Conservation (phyloP, 1,139 yeast species). For the Pichia sp. region DNA sequence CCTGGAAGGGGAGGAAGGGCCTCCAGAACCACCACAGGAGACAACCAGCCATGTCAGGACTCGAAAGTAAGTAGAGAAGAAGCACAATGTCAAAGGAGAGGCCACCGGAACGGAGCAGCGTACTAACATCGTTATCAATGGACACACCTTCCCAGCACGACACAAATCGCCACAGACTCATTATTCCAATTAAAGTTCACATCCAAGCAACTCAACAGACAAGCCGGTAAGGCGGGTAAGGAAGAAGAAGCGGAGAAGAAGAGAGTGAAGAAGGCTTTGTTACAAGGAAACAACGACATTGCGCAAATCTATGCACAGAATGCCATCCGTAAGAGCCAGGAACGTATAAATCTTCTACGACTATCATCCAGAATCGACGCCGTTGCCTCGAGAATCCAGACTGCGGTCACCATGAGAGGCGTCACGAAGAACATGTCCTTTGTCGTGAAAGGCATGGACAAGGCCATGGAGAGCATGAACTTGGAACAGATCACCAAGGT, state of each 20-base stretch:
- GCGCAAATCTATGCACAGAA: slow-evolving; percentile 95
- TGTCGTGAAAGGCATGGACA: slow-evolving; percentile 95
- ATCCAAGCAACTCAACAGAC: slow-evolving; percentile 88
- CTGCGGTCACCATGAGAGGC: slow-evolving; percentile 95
- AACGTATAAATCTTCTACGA: slow-evolving; percentile 75
- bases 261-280: slow-evolving; percentile 85
- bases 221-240: slow-evolving; percentile 86
- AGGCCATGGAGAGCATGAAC: slow-evolving; percentile 94
- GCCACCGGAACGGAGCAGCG: neutral
- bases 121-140: slow-evolving; percentile 1
- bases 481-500: slow-evolving; percentile 87
- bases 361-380: slow-evolving; percentile 92
- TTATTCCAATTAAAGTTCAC: slow-evolving; percentile 70
- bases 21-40: too few relatives aligned
- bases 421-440: slow-evolving; percentile 94
- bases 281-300: slow-evolving; percentile 86
- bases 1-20: too few relatives aligned
- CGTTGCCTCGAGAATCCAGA: slow-evolving; percentile 93
- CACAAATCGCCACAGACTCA: slow-evolving; percentile 38
- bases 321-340: slow-evolving; percentile 90
- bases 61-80: slow-evolving; percentile 40
- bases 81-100: too few relatives aligned
- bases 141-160: too few relatives aligned
- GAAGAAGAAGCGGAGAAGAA: slow-evolving; percentile 88
- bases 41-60: slow-evolving; percentile 44